Evolutionary conservation across 2,329 filamentous ascomycete genomes (phyloP).

Genomic region (Blastomyces gilchristii): DNA sequence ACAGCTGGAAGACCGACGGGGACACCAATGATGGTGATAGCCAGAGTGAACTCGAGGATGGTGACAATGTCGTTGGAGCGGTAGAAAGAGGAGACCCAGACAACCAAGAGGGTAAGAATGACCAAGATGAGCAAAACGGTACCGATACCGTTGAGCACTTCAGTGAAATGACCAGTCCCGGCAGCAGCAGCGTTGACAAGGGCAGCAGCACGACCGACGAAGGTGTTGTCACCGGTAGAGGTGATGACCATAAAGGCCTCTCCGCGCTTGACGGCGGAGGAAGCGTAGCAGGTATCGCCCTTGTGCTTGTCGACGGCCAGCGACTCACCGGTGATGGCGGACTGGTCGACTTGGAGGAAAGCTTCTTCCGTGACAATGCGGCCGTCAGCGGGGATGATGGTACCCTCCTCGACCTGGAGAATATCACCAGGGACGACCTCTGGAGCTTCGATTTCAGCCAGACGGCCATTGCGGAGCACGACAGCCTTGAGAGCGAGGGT

Average conservation of each 20-base stretch:
- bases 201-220: conserved; percentile 78
- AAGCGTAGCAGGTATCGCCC: conserved; percentile 71
- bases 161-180: conserved; percentile 77
- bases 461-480: conserved; percentile 68
- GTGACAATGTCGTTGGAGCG: conserved; percentile 68
- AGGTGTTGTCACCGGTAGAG: conserved; percentile 78
- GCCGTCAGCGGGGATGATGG: conserved; percentile 82
- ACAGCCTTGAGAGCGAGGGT: conserved; percentile 79
- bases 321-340: conserved; percentile 83
- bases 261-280: conserved; percentile 83
- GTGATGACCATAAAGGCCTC: conserved; percentile 75
- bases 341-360: conserved; percentile 85
- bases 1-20: conserved; percentile 88
- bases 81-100: conserved; percentile 84
- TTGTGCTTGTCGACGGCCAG: conserved; percentile 82
- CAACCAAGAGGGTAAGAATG: conserved; percentile 65
- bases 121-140: conserved; percentile 70
- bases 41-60: conserved; percentile 76
- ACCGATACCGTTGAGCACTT: conserved; percentile 80
- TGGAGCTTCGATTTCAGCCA: conserved; percentile 69
- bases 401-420: conserved; percentile 80
- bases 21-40: conserved; percentile 84
- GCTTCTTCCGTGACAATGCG: conserved; percentile 73
- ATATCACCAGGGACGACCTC: conserved; percentile 87
- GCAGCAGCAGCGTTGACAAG: conserved; percentile 67